Percentiles rank a stretch among this genome's conserved stretches.
Conservation (phyloP, 768 basidiomycete genomes). For the Tylopilus subfusipes region DNA sequence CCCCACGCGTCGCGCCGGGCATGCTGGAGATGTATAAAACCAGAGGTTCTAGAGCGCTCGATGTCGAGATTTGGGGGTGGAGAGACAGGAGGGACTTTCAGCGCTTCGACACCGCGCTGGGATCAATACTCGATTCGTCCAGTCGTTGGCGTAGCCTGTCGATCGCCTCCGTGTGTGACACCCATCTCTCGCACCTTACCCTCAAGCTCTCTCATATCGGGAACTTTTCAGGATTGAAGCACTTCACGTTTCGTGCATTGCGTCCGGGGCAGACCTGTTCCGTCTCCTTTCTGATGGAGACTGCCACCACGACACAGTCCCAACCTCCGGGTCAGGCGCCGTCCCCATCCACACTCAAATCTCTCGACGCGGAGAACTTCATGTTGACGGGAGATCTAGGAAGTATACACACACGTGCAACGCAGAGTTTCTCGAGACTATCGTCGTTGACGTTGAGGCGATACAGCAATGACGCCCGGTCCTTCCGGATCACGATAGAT, state of each 20-base stretch:
- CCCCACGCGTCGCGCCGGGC: conserved; percentile 15
- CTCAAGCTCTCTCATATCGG: conserved; percentile 22
- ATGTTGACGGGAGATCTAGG: conserved; percentile 19
- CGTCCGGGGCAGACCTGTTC: conserved; percentile 30
- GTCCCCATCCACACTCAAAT: conserved; percentile 19
- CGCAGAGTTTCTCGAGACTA: conserved; percentile 18
- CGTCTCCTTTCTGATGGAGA: conserved; percentile 24
- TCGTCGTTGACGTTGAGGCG: conserved; percentile 28
- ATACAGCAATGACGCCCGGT: conserved; percentile 26
- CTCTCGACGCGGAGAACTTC: conserved; percentile 30
- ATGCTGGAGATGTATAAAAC: conserved; percentile 25
- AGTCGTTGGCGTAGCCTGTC: conserved; percentile 29
- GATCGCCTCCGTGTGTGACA: conserved; percentile 26
- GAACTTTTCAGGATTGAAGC: conserved; percentile 22
- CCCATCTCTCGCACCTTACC: conserved; percentile 29
- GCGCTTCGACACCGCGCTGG: conserved; percentile 26
- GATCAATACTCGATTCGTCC: conserved; percentile 24
- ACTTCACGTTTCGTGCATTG: conserved; percentile 30
- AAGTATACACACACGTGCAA: conserved; percentile 12
- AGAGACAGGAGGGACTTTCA: conserved; percentile 32
- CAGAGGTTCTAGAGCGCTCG: conserved; percentile 25
- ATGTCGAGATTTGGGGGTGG: conserved; percentile 28
- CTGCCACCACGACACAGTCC: conserved; percentile 1
- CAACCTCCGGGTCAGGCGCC: not conserved
- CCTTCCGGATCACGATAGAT: conserved; percentile 29